These are phyloP conservation scores for Anisodus tanguticus DNA, from an alignment of 257 asterid genomes.

Conservation along the genomic window DNA sequence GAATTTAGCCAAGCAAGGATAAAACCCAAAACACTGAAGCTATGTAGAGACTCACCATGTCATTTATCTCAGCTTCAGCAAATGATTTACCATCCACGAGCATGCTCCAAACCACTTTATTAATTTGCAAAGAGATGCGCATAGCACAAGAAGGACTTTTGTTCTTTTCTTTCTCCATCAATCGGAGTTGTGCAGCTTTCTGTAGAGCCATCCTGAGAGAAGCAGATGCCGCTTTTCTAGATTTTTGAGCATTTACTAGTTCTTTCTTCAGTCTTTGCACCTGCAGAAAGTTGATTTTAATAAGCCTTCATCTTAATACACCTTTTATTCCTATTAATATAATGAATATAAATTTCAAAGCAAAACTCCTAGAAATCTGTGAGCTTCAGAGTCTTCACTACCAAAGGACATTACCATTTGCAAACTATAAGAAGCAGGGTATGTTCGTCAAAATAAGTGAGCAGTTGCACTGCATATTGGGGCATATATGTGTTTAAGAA, in stretches of 20 bases:
- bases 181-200: constrained; percentile 92
- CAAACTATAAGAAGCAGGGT: constrained; percentile 13
- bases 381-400: constrained; percentile 20
- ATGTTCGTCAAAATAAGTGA: background rate
- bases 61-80: constrained; percentile 99
- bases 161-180: constrained; percentile 94
- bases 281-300: constrained; percentile 51
- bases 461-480: background rate
- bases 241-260: constrained; percentile 72
- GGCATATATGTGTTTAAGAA: background rate
- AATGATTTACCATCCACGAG: constrained; percentile 94
- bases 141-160: constrained; percentile 99
- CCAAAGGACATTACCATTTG: constrained; percentile 10
- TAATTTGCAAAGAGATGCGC: constrained; percentile 92
- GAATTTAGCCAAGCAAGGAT: background rate
- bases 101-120: constrained; percentile 97
- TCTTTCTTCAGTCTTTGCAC: constrained; percentile 81
- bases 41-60: constrained; percentile 68
- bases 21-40: constrained; percentile 17
- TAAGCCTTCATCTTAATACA: constrained; percentile 10
- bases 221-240: constrained; percentile 87
- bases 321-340: background rate
- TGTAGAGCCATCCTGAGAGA: constrained; percentile 90
- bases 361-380: background rate
- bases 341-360: background rate